phyloP scores from a whole-genome alignment of 805 yeast genomes.

The Babjeviella inositovora region DNA sequence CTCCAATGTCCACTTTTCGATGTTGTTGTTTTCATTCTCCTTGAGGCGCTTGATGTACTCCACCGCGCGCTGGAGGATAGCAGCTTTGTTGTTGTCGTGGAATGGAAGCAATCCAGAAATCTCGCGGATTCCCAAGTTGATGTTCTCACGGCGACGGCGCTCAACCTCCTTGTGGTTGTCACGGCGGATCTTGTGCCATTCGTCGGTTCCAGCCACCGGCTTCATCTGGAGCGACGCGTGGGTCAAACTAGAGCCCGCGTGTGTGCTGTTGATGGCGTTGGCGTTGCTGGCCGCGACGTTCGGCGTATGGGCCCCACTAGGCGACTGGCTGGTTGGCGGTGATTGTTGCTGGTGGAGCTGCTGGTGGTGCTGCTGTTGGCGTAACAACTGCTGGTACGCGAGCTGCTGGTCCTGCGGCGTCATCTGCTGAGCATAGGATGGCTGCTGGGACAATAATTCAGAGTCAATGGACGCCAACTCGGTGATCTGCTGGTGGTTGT shows the following conservation, averaged over 20 bases:
- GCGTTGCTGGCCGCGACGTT: slow-evolving; percentile 2
- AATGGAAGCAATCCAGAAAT: slow-evolving; percentile 68
- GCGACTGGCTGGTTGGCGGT: neutral
- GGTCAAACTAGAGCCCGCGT: slow-evolving; percentile 7
- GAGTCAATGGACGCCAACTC: slow-evolving; percentile 8
- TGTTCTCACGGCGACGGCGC: slow-evolving; percentile 78
- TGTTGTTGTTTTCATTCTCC: slow-evolving; percentile 77
- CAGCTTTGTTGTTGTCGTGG: slow-evolving; percentile 80
- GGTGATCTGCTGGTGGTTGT: slow-evolving; percentile 3
- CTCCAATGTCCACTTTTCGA: slow-evolving; percentile 92
- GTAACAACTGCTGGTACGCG: too few relatives aligned
- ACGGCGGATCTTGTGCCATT: slow-evolving; percentile 71
- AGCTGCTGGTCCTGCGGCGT: too few relatives aligned
- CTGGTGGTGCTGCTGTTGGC: too few relatives aligned
- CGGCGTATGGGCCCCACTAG: slow-evolving; percentile 1
- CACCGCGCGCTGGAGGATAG: slow-evolving; percentile 74
- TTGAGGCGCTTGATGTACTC: slow-evolving; percentile 82
- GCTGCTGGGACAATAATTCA: slow-evolving; percentile 9
- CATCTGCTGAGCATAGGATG: too few relatives aligned
- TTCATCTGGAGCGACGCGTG: too few relatives aligned
- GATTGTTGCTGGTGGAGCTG: slow-evolving; percentile 1
- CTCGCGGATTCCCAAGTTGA: slow-evolving; percentile 75
- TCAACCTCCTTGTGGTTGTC: slow-evolving; percentile 94
- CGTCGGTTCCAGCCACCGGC: slow-evolving; percentile 64
- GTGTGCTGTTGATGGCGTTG: too few relatives aligned